Percentiles rank a stretch among this genome's conserved stretches.
Evolutionary conservation across 2,329 filamentous ascomycete species (phyloP).

Genomic region (Xylariaceae sp.): DNA sequence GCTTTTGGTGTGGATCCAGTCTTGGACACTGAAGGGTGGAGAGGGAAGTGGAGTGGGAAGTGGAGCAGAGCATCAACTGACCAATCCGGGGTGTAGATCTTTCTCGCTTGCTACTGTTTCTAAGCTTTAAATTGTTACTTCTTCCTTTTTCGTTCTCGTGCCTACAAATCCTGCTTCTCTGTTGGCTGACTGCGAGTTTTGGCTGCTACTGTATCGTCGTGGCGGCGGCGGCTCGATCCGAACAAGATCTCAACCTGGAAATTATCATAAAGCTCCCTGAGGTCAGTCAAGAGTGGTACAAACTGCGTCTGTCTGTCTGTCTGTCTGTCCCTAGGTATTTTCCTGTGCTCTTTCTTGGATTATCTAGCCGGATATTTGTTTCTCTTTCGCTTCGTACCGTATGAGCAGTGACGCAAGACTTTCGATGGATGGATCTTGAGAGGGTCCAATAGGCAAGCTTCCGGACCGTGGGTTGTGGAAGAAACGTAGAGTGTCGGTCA

Average conservation of each 20-base stretch:
- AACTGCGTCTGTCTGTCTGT: background rate
- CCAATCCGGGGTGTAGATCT: background rate
- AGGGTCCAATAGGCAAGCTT: conserved; percentile 22
- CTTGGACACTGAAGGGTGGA: background rate
- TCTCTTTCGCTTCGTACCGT: conserved; percentile 1
- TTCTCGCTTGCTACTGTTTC: too few species aligned
- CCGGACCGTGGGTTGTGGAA: conserved; percentile 19
- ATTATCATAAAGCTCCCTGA: background rate
- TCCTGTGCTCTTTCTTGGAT: background rate
- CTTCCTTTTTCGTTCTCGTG: conserved; percentile 11
- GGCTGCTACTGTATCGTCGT: background rate
- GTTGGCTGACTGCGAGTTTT: conserved; percentile 2
- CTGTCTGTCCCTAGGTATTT: too few species aligned
- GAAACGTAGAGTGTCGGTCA: conserved; percentile 7
- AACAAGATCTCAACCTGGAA: background rate
- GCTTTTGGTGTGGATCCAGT: background rate
- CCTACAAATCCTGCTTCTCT: conserved; percentile 6
- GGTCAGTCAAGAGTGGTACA: background rate
- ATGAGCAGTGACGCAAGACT: conserved; percentile 11
- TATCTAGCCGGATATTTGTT: background rate
- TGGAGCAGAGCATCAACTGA: background rate
- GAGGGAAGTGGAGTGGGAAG: background rate
- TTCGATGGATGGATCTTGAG: background rate
- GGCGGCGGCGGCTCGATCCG: background rate
- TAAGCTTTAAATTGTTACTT: background rate